Base-by-base conservation (phyloP, 202 grass and related monocot species). In the Dendrocalamus latiflorus region DNA sequence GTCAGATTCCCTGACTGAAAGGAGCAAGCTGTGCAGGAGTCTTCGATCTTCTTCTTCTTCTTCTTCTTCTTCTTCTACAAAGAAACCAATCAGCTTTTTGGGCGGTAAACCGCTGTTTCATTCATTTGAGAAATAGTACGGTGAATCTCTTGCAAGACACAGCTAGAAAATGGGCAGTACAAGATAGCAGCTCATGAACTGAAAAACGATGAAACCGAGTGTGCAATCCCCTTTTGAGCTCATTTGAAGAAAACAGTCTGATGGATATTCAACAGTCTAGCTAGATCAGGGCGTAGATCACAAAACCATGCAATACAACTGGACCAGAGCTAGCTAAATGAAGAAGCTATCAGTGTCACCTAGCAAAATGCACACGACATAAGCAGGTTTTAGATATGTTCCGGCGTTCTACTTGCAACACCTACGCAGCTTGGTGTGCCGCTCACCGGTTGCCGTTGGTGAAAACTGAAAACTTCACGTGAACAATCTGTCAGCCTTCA, bases 381-480 rank as follows among this genome's bases (percentile, higher is more conserved):
- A 18, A 13, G 36, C 11, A 37, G 6, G 22, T 42, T 51, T 20
- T 1, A 22, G 28, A 51, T 47, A 39, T 13, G n/a, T 48, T 16
- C 20, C 0, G 20, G 30, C 28, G 20, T 54, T 13, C 11, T 33
- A 6, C 41, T 21, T 62, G 36, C 73, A 2, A 69, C 45, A 78
- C 73, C 47, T 83, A 78, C 55, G 79, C 79, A 2, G 20, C 76
- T 69, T 44, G 43, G 57, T 9, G 84, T 54, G 9, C 50, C 50
- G 20, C 41, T 75, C 21, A 68, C 62, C 69, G n/a, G 73, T n/a
- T 44, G 22, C 39, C 38, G 42, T 75, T 50, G 55, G 24, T 43
- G 86, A 83, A 1, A 72, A 72, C 86, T 73, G 39, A n/a, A n/a
- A n/a, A n/a, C n/a, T n/a, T n/a, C 81, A 13, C 44, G n/a, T 18